phyloP scores from a whole-genome alignment of 345 rosid species.

The Geranium rotundifolium region DNA sequence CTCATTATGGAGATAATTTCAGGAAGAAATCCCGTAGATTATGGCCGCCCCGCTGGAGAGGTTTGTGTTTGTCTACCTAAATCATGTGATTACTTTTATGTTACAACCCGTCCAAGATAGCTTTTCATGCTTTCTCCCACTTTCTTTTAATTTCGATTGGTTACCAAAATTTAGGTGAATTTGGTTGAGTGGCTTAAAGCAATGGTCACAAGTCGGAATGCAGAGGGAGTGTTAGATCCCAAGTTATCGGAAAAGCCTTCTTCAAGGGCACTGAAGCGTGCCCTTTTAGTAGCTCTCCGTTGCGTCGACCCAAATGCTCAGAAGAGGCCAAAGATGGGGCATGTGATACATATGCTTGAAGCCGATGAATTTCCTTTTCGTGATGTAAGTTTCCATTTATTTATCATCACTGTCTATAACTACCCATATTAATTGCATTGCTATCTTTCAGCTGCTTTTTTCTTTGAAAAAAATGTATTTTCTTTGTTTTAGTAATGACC shows the following conservation, averaged over 20 bases:
- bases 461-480: too few relatives aligned
- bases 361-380: conserved; percentile 78
- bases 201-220: conserved; percentile 71
- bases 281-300: conserved; percentile 76
- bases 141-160: conserved; percentile 3
- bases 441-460: not conserved
- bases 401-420: not conserved
- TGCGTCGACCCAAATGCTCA: conserved; percentile 95
- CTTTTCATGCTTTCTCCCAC: not conserved
- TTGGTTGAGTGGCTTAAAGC: conserved; percentile 91
- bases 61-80: conserved; percentile 20
- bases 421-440: not conserved
- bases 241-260: conserved; percentile 69
- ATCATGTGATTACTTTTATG: conserved; percentile 2
- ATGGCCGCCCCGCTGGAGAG: conserved; percentile 77
- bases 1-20: conserved; percentile 87
- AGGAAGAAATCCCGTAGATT: conserved; percentile 95
- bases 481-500: not conserved
- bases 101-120: conserved; percentile 1
- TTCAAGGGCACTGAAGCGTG: conserved; percentile 72
- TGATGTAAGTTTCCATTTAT: conserved; percentile 35
- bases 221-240: conserved; percentile 82
- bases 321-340: conserved; percentile 94
- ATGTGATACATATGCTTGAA: conserved; percentile 94
- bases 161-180: conserved; percentile 45